A percentile compares a stretch with the other conserved stretches of the same genome.
These are phyloP conservation scores for Suillus brevipes DNA, from an alignment of 768 basidiomycete species.

Conservation along the genomic window DNA sequence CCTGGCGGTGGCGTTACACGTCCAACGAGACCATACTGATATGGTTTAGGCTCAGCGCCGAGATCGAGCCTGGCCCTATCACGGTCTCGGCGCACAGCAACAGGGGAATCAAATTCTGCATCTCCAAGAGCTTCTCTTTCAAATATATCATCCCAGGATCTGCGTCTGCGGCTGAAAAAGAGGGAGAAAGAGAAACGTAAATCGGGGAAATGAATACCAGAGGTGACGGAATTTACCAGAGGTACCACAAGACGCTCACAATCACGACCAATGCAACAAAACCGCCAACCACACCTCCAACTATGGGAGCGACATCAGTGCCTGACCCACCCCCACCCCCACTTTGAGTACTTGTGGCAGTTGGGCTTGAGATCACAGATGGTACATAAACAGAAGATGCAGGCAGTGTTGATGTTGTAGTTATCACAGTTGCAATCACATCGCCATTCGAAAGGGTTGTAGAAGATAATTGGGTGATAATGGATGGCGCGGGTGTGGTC, in stretches of 20 bases:
- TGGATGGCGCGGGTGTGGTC: conserved; percentile 33
- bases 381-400: conserved; percentile 31
- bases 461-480: conserved; percentile 31
- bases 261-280: conserved; percentile 50
- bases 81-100: conserved; percentile 21
- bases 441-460: conserved; percentile 44
- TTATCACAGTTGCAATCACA: conserved; percentile 36
- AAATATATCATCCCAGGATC: conserved; percentile 52
- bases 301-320: conserved; percentile 44
- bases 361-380: conserved; percentile 17
- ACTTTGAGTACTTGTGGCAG: conserved; percentile 11
- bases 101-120: conserved; percentile 23
- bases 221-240: conserved; percentile 41
- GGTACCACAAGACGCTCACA: conserved; percentile 47
- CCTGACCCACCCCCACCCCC: conserved; percentile 21
- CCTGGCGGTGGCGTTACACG: conserved; percentile 34
- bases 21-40: conserved; percentile 65
- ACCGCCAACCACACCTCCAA: conserved; percentile 57
- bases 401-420: conserved; percentile 38
- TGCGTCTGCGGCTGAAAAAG: conserved; percentile 42
- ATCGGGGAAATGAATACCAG: conserved; percentile 7
- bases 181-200: conserved; percentile 13
- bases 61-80: conserved; percentile 31
- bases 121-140: conserved; percentile 40
- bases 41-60: conserved; percentile 50